These are phyloP conservation scores for Tagetes erecta DNA, from an alignment of 129 eudicot species.

Conservation along the genomic window DNA sequence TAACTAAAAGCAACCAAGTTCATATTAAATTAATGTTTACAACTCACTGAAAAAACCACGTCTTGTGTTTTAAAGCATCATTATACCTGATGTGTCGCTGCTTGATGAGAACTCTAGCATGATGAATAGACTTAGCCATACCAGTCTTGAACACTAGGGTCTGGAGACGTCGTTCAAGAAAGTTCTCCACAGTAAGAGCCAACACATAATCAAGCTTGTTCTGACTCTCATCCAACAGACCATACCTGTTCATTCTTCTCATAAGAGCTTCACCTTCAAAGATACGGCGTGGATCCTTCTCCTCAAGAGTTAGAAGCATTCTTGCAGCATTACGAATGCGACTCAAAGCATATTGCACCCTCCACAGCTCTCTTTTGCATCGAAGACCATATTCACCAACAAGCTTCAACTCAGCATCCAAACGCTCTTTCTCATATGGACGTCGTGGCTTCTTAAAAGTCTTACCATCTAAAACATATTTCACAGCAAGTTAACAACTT, in stretches of 20 bases:
- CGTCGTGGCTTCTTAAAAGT: constrained; percentile 82
- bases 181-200: constrained; percentile 64
- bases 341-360: constrained; percentile 78
- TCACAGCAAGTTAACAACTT: background rate
- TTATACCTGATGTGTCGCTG: constrained; percentile 78
- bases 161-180: constrained; percentile 65
- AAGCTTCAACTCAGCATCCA: constrained; percentile 75
- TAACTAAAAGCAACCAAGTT: no score
- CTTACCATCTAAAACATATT: constrained; percentile 57
- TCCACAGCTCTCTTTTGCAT: constrained; percentile 83
- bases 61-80: background rate
- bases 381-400: constrained; percentile 79
- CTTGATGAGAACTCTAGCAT: constrained; percentile 62
- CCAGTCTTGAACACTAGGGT: constrained; percentile 63
- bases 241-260: constrained; percentile 76
- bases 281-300: constrained; percentile 73
- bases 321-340: constrained; percentile 73
- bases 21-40: no score
- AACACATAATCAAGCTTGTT: constrained; percentile 68
- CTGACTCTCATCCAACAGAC: constrained; percentile 64
- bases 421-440: constrained; percentile 78
- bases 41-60: background rate
- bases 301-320: constrained; percentile 76
- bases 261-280: constrained; percentile 84
- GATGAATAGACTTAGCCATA: constrained; percentile 61